Evolutionary conservation across 306 rosid species (phyloP).

Genomic region (Erythrophleum fordii): DNA sequence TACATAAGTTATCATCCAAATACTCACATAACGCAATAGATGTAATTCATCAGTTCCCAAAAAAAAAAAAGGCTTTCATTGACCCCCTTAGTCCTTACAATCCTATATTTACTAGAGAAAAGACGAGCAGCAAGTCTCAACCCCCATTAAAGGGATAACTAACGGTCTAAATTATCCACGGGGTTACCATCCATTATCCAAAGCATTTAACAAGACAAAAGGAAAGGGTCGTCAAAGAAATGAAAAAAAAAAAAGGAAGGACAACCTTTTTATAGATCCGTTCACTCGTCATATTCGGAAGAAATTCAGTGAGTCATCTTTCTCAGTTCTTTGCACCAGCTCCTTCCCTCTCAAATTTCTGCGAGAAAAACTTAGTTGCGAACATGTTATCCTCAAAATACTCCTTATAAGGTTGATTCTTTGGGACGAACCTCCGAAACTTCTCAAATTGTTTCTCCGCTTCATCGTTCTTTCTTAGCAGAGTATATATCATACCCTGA

Average conservation of each 20-base stretch:
- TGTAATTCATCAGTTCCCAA: background rate
- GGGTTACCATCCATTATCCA: slow-evolving; percentile 31
- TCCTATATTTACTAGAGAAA: slow-evolving; percentile 40
- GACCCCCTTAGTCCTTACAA: background rate
- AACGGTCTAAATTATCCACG: slow-evolving; percentile 25
- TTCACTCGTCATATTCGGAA: background rate
- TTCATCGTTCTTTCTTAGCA: slow-evolving; percentile 79
- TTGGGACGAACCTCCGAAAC: slow-evolving; percentile 84
- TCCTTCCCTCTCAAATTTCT: slow-evolving; percentile 67
- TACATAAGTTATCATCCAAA: slow-evolving; percentile 10
- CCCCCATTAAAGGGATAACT: background rate
- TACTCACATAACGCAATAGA: background rate
- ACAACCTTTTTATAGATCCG: background rate
- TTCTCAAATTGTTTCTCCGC: slow-evolving; percentile 86
- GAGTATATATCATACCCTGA: slow-evolving; percentile 86
- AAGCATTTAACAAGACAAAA: slow-evolving; percentile 19
- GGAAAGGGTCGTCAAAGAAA: background rate
- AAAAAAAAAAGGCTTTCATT: slow-evolving; percentile 13
- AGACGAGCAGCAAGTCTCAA: slow-evolving; percentile 15
- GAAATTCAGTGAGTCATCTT: slow-evolving; percentile 2
- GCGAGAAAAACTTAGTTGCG: slow-evolving; percentile 69
- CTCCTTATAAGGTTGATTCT: slow-evolving; percentile 87
- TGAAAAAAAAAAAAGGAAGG: background rate
- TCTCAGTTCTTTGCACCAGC: slow-evolving; percentile 56
- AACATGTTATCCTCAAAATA: slow-evolving; percentile 86